phyloP scores from a whole-genome alignment of 495 filamentous ascomycete genomes.

The Penicillium simplicissimum region DNA sequence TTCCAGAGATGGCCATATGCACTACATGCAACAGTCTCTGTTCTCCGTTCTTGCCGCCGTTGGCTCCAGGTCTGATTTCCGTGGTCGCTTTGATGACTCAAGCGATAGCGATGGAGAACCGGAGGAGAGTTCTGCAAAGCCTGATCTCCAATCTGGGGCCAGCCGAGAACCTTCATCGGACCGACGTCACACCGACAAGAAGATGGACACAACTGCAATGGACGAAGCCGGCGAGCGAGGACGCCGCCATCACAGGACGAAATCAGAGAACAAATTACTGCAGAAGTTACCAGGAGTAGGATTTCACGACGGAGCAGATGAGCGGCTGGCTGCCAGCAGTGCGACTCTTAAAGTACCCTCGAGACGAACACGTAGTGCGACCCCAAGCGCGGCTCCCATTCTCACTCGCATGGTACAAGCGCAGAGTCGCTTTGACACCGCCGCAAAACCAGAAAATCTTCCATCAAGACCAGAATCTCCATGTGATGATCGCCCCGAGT shows the following conservation, averaged over 20 bases:
- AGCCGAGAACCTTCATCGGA: slow-evolving; percentile 13
- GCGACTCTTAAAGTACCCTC: slow-evolving; percentile 21
- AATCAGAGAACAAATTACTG: slow-evolving; percentile 63
- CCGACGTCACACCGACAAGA: not conserved
- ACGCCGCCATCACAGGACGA: slow-evolving; percentile 53
- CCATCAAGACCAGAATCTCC: slow-evolving; percentile 21
- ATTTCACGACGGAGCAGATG: slow-evolving; percentile 33
- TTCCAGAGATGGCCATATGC: slow-evolving; percentile 45
- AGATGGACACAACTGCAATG: slow-evolving; percentile 1
- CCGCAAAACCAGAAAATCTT: slow-evolving; percentile 23
- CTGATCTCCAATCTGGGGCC: slow-evolving; percentile 13
- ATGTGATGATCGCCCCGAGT: slow-evolving; percentile 26
- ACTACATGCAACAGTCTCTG: slow-evolving; percentile 90
- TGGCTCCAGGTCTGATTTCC: slow-evolving; percentile 76
- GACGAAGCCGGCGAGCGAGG: slow-evolving; percentile 31
- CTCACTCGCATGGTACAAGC: slow-evolving; percentile 84
- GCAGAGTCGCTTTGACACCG: slow-evolving; percentile 60
- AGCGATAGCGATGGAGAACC: slow-evolving; percentile 76
- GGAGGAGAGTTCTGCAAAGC: slow-evolving; percentile 21
- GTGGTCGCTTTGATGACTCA: slow-evolving; percentile 76
- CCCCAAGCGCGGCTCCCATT: slow-evolving; percentile 62
- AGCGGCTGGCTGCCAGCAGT: slow-evolving; percentile 23
- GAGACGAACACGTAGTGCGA: slow-evolving; percentile 40
- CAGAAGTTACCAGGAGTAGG: slow-evolving; percentile 58
- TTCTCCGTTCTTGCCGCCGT: slow-evolving; percentile 94